These are phyloP conservation scores for Xylaria sp. DNA, from an alignment of 495 filamentous ascomycete genomes.

Conservation along the genomic window DNA sequence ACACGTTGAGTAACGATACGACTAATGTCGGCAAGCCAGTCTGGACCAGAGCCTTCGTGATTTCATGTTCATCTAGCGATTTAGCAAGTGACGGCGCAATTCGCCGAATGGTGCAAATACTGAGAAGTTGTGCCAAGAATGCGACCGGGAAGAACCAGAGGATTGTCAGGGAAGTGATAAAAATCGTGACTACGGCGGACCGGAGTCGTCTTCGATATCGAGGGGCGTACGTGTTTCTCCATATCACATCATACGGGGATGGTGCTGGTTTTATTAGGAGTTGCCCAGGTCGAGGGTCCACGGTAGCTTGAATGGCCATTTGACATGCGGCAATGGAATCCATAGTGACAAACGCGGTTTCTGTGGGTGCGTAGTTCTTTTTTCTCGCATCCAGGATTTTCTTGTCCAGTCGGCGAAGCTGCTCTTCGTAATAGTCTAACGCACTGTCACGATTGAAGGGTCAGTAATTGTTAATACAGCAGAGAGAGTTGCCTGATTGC, in stretches of 20 bases:
- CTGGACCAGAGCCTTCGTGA: slow-evolving; percentile 77
- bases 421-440: slow-evolving; percentile 91
- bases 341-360: slow-evolving; percentile 96
- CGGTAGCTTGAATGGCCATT: slow-evolving; percentile 91
- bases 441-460: slow-evolving; percentile 49
- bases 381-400: slow-evolving; percentile 71
- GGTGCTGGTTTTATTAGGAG: slow-evolving; percentile 87
- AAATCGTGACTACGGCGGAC: slow-evolving; percentile 80
- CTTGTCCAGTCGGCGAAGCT: slow-evolving; percentile 81
- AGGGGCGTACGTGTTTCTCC: slow-evolving; percentile 91
- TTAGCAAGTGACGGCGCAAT: slow-evolving; percentile 75
- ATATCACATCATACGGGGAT: slow-evolving; percentile 86
- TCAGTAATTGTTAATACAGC: slow-evolving; percentile 1
- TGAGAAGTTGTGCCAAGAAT: slow-evolving; percentile 78
- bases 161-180: slow-evolving; percentile 81
- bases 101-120: slow-evolving; percentile 75
- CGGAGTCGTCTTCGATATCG: slow-evolving; percentile 73
- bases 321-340: slow-evolving; percentile 90
- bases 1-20: slow-evolving; percentile 83
- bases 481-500: neutral
- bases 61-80: slow-evolving; percentile 67
- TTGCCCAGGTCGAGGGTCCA: slow-evolving; percentile 86
- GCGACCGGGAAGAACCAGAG: slow-evolving; percentile 89
- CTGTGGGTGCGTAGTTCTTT: slow-evolving; percentile 78
- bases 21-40: slow-evolving; percentile 86